Base-by-base conservation (phyloP, 1,284 basidiomycete species). In the Sporisorium exsertum region DNA sequence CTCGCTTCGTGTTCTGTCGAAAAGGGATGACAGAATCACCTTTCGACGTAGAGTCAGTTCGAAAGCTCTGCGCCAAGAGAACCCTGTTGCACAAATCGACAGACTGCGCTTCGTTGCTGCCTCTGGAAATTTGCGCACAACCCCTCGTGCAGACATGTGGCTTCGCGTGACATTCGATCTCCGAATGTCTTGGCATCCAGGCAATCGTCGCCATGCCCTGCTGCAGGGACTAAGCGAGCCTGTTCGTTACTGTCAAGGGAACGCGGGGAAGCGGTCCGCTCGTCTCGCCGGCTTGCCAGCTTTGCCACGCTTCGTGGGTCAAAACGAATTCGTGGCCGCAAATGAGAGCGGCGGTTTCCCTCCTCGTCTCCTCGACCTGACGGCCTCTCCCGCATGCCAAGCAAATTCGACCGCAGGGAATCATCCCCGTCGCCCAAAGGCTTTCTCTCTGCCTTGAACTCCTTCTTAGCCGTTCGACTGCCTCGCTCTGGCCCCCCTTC, bases 351-450 rank as follows among this genome's bases (percentile, higher is more conserved):
- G 45, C 45, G 45, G 45, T 47, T n/a, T 47, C 7, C 8, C 13
- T 26, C 5, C 10, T 18, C 4, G 6, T 16, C 3, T 47, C 12
- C 45, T 47, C 45, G 24, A 8, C 24, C 45, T n/a, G 13, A 27
- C 45, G 24, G 24, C 24, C 12, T 18, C 15, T 15, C 15, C 45
- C 45, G 45, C 24, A 27, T n/a, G 45, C 45, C 45, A 47, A 47
- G 45, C 45, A 47, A 26, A 26, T 15, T 47, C 45, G 45, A 47
- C 45, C 45, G 45, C 45, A 47, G 50, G 50, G 37, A 52, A 24
- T 8, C 40, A 20, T 20, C 40, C 40, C 40, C n/a, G 18, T 43
- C 40, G 40, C 40, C 40, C n/a, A 20, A 18, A 5, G 37, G 37
- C 18, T 4, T 5, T 43, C 5, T 16, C n/a, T n/a, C 40, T 20